Evolutionary conservation across 2,329 filamentous ascomycete species (phyloP).

Genomic region (Ceratocystis eucalypticola): DNA sequence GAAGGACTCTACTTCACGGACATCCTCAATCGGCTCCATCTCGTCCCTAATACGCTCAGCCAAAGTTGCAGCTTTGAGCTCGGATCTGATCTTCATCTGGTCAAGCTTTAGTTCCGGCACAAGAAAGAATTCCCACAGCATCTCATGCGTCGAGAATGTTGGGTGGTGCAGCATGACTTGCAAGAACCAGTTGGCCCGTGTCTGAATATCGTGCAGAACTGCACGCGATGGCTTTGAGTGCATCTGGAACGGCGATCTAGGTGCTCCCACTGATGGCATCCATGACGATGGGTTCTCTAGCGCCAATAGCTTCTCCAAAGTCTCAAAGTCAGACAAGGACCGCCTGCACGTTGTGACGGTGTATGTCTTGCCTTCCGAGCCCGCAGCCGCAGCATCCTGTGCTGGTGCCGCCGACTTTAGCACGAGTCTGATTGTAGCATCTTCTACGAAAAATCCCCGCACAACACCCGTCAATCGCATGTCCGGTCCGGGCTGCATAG

Average conservation of each 20-base stretch:
- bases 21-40: slow-evolving; percentile 67
- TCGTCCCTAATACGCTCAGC: slow-evolving; percentile 80
- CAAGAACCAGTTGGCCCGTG: slow-evolving; percentile 75
- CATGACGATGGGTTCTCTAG: slow-evolving; percentile 92
- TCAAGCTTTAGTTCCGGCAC: slow-evolving; percentile 85
- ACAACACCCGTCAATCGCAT: slow-evolving; percentile 85
- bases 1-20: slow-evolving; percentile 84
- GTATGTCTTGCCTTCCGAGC: slow-evolving; percentile 45
- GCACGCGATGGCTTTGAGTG: slow-evolving; percentile 82
- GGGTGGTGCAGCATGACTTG: slow-evolving; percentile 76
- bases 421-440: slow-evolving; percentile 82
- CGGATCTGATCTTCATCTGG: slow-evolving; percentile 79
- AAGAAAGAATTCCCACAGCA: slow-evolving; percentile 97
- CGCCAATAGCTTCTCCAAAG: slow-evolving; percentile 66
- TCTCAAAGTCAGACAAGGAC: slow-evolving; percentile 80
- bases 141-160: slow-evolving; percentile 89
- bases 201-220: slow-evolving; percentile 74
- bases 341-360: slow-evolving; percentile 90
- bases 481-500: slow-evolving; percentile 55
- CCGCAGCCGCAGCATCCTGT: slow-evolving; percentile 29
- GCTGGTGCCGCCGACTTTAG: slow-evolving; percentile 87
- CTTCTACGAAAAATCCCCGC: slow-evolving; percentile 91
- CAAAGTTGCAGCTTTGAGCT: slow-evolving; percentile 70
- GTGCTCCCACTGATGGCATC: slow-evolving; percentile 64
- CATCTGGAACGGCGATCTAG: slow-evolving; percentile 82